Conservation (phyloP, 768 basidiomycete genomes). For the Suillus variegatus region DNA sequence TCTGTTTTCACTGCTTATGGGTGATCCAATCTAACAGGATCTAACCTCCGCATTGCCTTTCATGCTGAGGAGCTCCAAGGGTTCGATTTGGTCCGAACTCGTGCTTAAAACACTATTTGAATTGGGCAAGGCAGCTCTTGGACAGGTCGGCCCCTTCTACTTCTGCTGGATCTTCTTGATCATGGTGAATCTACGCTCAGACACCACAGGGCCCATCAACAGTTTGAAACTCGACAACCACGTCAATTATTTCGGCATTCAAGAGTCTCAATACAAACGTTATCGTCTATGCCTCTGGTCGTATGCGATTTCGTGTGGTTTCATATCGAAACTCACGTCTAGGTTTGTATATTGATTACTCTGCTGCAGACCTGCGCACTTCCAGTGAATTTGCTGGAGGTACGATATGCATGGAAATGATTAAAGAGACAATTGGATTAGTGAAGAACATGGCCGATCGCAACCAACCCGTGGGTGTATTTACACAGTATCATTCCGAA, state of each 20-base stretch:
- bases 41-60: slow-evolving; percentile 86
- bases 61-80: slow-evolving; percentile 96
- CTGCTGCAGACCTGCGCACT: neutral
- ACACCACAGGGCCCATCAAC: neutral
- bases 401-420: neutral
- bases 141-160: neutral
- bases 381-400: neutral
- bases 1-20: neutral
- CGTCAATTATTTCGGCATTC: neutral
- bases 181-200: neutral
- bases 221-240: neutral
- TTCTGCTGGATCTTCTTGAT: neutral
- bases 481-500: neutral
- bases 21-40: slow-evolving; percentile 14
- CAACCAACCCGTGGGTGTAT: too few species aligned
- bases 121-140: neutral
- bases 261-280: neutral
- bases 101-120: neutral
- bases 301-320: neutral
- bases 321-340: neutral
- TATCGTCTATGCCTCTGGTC: neutral
- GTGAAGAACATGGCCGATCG: neutral
- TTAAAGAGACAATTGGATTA: neutral
- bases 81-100: slow-evolving; percentile 91
- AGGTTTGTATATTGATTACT: neutral